Percentiles rank a stretch among this genome's conserved stretches.
Conservation (phyloP, 148 eudicot species). For the Fagopyrum homotropicum region DNA sequence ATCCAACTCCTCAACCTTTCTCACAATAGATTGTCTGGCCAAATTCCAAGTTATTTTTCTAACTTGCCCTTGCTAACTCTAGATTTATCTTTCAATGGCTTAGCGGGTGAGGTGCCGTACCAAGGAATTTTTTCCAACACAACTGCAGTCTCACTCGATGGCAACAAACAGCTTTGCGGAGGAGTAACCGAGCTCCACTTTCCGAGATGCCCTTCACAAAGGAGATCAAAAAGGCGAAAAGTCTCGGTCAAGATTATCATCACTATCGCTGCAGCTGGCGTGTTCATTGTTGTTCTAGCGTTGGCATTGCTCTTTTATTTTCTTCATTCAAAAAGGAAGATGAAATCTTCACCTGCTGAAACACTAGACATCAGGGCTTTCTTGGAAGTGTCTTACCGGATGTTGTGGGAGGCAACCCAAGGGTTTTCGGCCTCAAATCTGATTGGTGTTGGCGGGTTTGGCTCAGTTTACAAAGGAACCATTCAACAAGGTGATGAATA, state of each 20-base stretch:
- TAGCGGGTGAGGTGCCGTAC: conserved; percentile 36
- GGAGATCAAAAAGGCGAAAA: background rate
- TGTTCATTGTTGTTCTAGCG: background rate
- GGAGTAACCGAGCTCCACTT: conserved; percentile 25
- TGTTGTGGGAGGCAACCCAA: conserved; percentile 20
- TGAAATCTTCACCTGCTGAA: background rate
- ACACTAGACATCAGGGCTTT: background rate
- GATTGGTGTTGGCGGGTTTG: conserved; percentile 23
- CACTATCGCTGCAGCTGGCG: background rate
- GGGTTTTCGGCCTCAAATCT: conserved; percentile 22
- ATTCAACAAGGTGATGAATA: background rate
- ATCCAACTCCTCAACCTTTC: conserved; percentile 28
- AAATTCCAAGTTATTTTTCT: conserved; percentile 23
- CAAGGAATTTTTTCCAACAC: conserved; percentile 28
- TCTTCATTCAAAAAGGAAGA: background rate
- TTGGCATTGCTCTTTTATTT: background rate
- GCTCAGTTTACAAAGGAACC: conserved; percentile 25
- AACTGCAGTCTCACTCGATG: conserved; percentile 20
- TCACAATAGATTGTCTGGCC: conserved; percentile 32
- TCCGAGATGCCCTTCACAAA: conserved; percentile 20
- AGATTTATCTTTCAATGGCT: conserved; percentile 24
- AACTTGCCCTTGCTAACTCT: conserved; percentile 14
- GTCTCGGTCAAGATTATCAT: conserved; percentile 12
- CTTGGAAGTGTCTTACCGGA: conserved; percentile 18
- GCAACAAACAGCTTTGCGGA: conserved; percentile 38